phyloP scores from a whole-genome alignment of 306 rosid genomes.

The Fagus sylvatica region DNA sequence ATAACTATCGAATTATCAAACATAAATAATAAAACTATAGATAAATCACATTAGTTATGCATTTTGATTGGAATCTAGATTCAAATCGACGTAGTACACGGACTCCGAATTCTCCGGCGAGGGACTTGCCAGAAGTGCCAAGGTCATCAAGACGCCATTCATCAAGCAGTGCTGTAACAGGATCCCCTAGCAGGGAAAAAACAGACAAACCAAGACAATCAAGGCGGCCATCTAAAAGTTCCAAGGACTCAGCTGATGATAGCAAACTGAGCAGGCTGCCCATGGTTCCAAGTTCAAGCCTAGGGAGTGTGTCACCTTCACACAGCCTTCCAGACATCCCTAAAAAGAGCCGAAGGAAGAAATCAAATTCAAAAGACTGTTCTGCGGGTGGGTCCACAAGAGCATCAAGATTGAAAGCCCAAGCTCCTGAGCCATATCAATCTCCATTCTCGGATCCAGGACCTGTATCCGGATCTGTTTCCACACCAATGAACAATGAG shows the following conservation, averaged over 20 bases:
- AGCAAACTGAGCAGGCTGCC: conserved; percentile 18
- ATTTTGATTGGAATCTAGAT: conserved; percentile 27
- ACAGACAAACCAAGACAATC: conserved; percentile 52
- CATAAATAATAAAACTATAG: too few relatives aligned
- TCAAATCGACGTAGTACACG: conserved; percentile 26
- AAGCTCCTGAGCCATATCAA: conserved; percentile 21
- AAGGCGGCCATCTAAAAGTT: conserved; percentile 43
- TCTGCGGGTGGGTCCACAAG: conserved; percentile 33
- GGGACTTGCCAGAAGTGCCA: conserved; percentile 45
- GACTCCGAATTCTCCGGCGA: conserved; percentile 10
- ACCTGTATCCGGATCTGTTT: conserved; percentile 13
- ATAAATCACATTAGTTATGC: not conserved
- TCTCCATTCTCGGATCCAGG: conserved; percentile 24
- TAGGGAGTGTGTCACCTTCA: conserved; percentile 38
- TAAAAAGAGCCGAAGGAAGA: conserved; percentile 56
- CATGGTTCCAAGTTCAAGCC: conserved; percentile 20
- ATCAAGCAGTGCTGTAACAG: conserved; percentile 27
- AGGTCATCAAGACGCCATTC: conserved; percentile 47
- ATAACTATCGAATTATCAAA: too few relatives aligned
- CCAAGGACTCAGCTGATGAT: conserved; percentile 39
- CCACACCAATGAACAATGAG: conserved; percentile 22
- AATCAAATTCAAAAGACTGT: conserved; percentile 48
- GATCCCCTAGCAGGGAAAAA: conserved; percentile 54
- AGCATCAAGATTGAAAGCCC: conserved; percentile 36
- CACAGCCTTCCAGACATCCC: conserved; percentile 48